Conservation (phyloP, 148 eudicot genomes). For the Silene latifolia region DNA sequence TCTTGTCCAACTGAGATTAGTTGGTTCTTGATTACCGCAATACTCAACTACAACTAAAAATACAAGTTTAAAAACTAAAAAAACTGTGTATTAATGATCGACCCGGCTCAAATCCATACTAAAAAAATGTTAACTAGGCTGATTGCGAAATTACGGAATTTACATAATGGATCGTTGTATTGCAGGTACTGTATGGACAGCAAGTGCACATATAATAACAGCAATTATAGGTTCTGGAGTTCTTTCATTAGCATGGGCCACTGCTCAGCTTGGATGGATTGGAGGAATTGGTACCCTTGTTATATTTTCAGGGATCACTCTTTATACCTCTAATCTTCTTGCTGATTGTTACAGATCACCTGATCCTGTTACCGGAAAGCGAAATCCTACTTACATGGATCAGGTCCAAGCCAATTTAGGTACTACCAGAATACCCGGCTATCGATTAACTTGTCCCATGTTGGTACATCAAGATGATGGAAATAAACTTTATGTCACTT, state of each 20-base stretch:
- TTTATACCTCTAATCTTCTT: conserved; percentile 50
- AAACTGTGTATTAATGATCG: no score
- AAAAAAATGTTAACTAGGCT: no score
- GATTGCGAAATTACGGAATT: no score
- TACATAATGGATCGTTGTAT: no score
- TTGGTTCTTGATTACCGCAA: no score
- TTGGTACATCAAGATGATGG: no score
- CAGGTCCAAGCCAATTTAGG: conserved; percentile 55
- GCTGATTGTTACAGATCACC: conserved; percentile 65
- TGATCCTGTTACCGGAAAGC: conserved; percentile 46
- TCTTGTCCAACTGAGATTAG: no score
- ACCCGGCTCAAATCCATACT: no score
- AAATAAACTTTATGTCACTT: no score
- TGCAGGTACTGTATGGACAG: conserved; percentile 58
- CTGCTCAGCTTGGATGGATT: conserved; percentile 75
- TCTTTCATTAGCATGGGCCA: conserved; percentile 65
- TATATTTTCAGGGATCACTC: conserved; percentile 44
- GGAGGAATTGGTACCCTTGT: conserved; percentile 46
- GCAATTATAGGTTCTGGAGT: conserved; percentile 75
- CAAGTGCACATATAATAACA: conserved; percentile 71
- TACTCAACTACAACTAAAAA: no score
- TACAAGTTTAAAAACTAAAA: no score
- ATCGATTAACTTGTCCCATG: no score
- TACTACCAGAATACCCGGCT: background rate
- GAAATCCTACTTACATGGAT: conserved; percentile 55